Evolutionary conservation across 768 basidiomycete genomes (phyloP), one percentile per base, ranked within the genome.

Genomic region (Suillus hirtellus): DNA sequence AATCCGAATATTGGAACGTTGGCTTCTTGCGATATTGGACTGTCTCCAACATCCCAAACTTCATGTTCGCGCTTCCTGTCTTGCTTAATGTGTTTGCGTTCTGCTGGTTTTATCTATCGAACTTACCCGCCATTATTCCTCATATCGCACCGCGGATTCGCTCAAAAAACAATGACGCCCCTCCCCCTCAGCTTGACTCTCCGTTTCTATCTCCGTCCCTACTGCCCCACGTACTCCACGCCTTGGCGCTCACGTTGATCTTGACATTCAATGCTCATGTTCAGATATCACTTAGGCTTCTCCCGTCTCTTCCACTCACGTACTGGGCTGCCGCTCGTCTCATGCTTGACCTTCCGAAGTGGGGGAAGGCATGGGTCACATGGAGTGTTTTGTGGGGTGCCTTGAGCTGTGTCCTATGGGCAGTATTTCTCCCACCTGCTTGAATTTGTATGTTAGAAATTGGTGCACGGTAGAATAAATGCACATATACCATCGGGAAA

Each of bases 21-120:
- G 95, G 96, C 17, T 85, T 96, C 66, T 75, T 99, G 65, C 84
- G 81, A 3, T 99, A 99, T 75, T 99, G 93, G 93, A 89, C 89
- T 0, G 65, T 78, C 27, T 76, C 83, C 37, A 96, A 99, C 75
- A 68, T 94, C 2, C 97, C 97, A 53, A 97, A 98, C 75, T 92
- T 98, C 71, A 66, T 93, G 64, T 80, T 99, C 62, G 86, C 90
- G 17, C 69, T 85, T 0, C 96, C 96, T 0, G 81, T 89, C 0
- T 82, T 96, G 60, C 47, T 76, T 56, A 77, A 82, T 65, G 76
- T 88, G 43, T 75, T 82, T 60, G 60, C 49, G 2, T 75, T 77
- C 27, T 63, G 71, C 31, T 68, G 24, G 61, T 69, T 70, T 31
- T 77, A 75, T 52, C 65, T 75, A 31, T 49, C 56, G 6, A 64